Evolutionary conservation across 495 filamentous ascomycete species (phyloP), one percentile per base, ranked within the genome.

Genomic region (Neurospora discreta): DNA sequence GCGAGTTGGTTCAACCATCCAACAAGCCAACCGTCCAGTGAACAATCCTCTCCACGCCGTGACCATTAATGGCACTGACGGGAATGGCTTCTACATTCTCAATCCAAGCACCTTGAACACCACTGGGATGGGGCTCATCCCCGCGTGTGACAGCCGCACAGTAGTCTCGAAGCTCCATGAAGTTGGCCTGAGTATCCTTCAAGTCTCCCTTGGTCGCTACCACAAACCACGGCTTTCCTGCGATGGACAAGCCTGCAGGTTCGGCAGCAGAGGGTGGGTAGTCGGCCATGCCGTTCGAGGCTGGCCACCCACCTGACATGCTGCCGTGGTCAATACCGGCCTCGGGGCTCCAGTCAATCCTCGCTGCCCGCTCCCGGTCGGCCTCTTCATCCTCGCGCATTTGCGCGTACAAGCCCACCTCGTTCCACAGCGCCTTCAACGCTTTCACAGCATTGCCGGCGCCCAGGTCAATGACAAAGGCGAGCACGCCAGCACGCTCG

Each of bases 151-250:
- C 84, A 2, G 80, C 84, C 2, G 85, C 80, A 4, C 97, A 80
- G 80, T 95, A 97, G 1, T 80, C 80, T 70, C 89, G 89, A 75
- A 99, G 79, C 68, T 80, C 80, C 36, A 76, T 82, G 78, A 92
- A 99, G 74, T 94, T 95, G 30, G 90, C 86, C 80, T 93, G 86
- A 7, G 96, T 95, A 1, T 86, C 86, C 10, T 88, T 87, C 68
- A 98, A 77, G 80, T 99, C 95, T 11, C 93, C 94, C 80, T 99
- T 99, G 42, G 94, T 97, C 10, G 94, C 96, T 42, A 98, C 91
- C 1, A 98, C 94, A 75, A 97, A 95, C 96, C 96, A 99, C 7
- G 95, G 93, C 79, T 99, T 99, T 11, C 85, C 85, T 18, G 92
- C 91, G 68, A 96, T 92, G 52, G 92, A 89, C 18, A 91, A 85